phyloP scores from a whole-genome alignment of 2,329 filamentous ascomycete species.

The Hortaea sp. region DNA sequence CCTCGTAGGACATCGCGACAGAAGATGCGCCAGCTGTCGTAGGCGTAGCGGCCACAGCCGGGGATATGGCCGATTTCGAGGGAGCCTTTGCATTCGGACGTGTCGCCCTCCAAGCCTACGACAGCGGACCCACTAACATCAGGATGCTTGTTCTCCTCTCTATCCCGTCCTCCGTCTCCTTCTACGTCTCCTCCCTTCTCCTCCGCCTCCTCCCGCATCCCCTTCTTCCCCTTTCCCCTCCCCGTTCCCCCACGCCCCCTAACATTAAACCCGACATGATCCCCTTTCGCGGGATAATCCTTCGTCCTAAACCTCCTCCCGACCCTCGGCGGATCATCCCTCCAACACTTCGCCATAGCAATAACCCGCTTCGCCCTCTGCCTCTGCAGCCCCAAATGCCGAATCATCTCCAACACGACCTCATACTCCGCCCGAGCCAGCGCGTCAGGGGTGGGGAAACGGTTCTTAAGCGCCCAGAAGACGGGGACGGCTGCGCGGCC shows the following conservation, averaged over 20 bases:
- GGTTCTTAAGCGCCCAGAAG: conserved; percentile 56
- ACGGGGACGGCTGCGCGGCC: conserved; percentile 66
- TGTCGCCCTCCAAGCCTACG: conserved; percentile 18
- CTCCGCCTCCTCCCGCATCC: conserved; percentile 30
- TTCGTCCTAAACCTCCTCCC: conserved; percentile 37
- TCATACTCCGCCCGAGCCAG: conserved; percentile 49
- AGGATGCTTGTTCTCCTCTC: neutral
- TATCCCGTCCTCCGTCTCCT: no score
- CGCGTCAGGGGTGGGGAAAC: conserved; percentile 55
- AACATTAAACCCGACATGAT: conserved; percentile 3
- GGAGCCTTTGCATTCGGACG: conserved; percentile 38
- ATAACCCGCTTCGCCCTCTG: conserved; percentile 60
- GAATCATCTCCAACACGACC: conserved; percentile 54
- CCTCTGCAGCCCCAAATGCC: conserved; percentile 59
- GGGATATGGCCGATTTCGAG: conserved; percentile 86
- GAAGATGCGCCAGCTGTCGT: conserved; percentile 91
- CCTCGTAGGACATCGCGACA: conserved; percentile 70
- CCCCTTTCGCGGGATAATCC: conserved; percentile 17
- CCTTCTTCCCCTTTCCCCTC: neutral
- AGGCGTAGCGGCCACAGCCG: conserved; percentile 64
- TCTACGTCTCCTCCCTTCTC: conserved; percentile 22
- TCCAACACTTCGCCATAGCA: conserved; percentile 59
- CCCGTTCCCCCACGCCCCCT: no score
- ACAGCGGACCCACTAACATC: neutral
- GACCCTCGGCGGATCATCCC: conserved; percentile 50